A percentile compares a stretch with the other conserved stretches of the same genome.
Evolutionary conservation across 169 alveolate genomes (phyloP).

Genomic region (Cryptosporidium muris): DNA sequence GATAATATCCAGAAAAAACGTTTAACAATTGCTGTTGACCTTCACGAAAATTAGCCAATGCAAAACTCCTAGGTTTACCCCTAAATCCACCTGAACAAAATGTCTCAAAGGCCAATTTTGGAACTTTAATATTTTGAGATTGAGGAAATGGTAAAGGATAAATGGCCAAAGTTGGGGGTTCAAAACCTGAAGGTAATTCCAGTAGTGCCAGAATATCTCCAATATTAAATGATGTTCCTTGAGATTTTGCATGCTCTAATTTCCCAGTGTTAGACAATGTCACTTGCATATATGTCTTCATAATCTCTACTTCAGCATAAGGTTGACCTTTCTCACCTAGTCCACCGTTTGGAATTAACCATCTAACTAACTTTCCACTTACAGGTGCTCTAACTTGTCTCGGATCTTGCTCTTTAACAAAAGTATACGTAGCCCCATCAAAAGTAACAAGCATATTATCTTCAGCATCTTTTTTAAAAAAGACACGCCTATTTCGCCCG

Average conservation of each 20-base stretch:
- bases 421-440: constrained; percentile 75
- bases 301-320: constrained; percentile 83
- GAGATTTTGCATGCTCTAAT: constrained; percentile 78
- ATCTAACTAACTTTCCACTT: constrained; percentile 77
- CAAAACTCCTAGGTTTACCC: constrained; percentile 43
- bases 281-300: constrained; percentile 84
- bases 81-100: constrained; percentile 66
- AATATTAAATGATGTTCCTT: constrained; percentile 79
- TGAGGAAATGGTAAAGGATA: constrained; percentile 55
- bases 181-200: constrained; percentile 44
- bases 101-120: constrained; percentile 53
- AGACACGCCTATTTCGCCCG: constrained; percentile 72
- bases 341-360: constrained; percentile 78
- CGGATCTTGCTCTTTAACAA: constrained; percentile 74
- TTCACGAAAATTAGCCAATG: constrained; percentile 48
- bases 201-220: constrained; percentile 78
- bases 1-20: constrained; percentile 47
- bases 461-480: constrained; percentile 72
- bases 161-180: constrained; percentile 28
- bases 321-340: constrained; percentile 78
- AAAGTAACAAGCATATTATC: constrained; percentile 74
- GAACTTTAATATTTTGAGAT: constrained; percentile 19
- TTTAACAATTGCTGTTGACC: constrained; percentile 47
- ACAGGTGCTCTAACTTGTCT: constrained; percentile 72
- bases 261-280: constrained; percentile 79